Conservation (phyloP, 2,329 filamentous ascomycete genomes). For the Cordyceps militaris region DNA sequence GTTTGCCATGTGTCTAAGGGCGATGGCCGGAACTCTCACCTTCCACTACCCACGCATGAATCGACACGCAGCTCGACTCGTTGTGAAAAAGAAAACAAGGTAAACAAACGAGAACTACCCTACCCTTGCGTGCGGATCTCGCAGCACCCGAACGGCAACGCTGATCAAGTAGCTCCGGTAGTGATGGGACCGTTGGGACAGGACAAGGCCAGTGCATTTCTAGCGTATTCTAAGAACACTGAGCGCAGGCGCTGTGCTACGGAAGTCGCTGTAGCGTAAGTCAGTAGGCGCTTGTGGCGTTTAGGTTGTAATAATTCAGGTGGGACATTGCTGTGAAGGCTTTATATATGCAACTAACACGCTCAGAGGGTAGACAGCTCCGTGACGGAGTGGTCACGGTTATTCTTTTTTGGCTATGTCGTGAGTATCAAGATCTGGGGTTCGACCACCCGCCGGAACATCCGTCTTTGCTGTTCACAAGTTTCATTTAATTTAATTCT, state of each 20-base stretch:
- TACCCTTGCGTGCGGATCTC: background rate
- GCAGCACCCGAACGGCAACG: background rate
- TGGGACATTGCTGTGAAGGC: background rate
- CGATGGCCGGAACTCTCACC: background rate
- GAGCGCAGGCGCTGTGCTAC: background rate
- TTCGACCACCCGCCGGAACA: conserved; percentile 25
- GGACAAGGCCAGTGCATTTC: background rate
- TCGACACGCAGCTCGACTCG: background rate
- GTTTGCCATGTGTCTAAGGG: background rate
- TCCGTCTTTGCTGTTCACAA: background rate
- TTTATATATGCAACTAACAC: conserved; percentile 8
- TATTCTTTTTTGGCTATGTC: conserved; percentile 22
- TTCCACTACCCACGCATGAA: background rate
- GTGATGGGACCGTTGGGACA: background rate
- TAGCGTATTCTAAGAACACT: background rate
- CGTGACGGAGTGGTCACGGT: conserved; percentile 26
- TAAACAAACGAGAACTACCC: background rate
- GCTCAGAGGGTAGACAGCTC: conserved; percentile 14
- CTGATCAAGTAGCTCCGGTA: background rate
- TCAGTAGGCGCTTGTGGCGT: conserved; percentile 8
- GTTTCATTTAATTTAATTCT: background rate
- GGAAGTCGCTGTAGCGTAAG: background rate
- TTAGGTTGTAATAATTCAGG: conserved; percentile 4
- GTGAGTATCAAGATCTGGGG: conserved; percentile 23
- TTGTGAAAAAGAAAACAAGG: background rate